phyloP scores from a whole-genome alignment of 1,284 basidiomycete genomes.

The Sphaerobolus stellatus region DNA sequence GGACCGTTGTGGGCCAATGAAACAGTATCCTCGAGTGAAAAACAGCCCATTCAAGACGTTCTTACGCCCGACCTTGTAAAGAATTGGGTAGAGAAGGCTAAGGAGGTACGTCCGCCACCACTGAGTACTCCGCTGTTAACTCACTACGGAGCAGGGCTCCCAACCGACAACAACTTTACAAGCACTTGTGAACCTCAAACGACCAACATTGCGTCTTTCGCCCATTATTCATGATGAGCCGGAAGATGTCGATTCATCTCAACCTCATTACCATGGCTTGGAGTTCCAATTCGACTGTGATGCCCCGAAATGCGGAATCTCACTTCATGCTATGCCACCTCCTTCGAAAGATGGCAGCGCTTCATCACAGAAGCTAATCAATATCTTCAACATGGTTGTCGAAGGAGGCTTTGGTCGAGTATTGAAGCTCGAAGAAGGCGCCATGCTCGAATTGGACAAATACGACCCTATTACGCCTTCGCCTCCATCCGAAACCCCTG shows the following conservation, averaged over 20 bases:
- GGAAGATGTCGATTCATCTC: conserved; percentile 43
- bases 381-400: conserved; percentile 71
- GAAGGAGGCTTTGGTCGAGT: conserved; percentile 78
- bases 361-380: conserved; percentile 45
- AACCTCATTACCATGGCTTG: conserved; percentile 63
- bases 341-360: conserved; percentile 34
- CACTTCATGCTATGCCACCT: conserved; percentile 68
- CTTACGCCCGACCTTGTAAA: conserved; percentile 77
- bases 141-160: conserved; percentile 45
- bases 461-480: conserved; percentile 42
- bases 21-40: conserved; percentile 30
- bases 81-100: conserved; percentile 80
- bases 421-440: conserved; percentile 73
- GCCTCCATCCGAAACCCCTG: neutral
- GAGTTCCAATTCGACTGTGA: conserved; percentile 91
- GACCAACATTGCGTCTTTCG: conserved; percentile 72
- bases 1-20: conserved; percentile 54
- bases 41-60: conserved; percentile 42
- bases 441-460: conserved; percentile 66
- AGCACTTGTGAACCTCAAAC: conserved; percentile 87
- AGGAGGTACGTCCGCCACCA: conserved; percentile 56
- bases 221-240: conserved; percentile 54
- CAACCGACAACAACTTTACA: conserved; percentile 88
- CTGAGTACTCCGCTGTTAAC: neutral
- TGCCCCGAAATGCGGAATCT: conserved; percentile 75